phyloP scores from a whole-genome alignment of 2,329 filamentous ascomycete species.

The Cytospora chrysosperma region DNA sequence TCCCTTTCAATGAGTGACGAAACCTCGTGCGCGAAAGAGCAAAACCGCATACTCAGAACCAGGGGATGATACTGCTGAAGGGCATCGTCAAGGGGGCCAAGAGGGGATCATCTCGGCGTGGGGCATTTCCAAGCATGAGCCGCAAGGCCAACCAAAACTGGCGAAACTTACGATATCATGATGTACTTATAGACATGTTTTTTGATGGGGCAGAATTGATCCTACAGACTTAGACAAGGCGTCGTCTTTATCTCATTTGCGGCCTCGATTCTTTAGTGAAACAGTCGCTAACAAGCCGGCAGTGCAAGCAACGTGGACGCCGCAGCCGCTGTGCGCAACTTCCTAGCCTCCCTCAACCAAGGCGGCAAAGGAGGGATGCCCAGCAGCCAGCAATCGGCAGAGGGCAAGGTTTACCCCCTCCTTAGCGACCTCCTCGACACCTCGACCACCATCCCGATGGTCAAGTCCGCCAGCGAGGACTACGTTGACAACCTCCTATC shows the following conservation, averaged over 20 bases:
- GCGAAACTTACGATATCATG: constrained; percentile 17
- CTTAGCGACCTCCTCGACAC: constrained; percentile 83
- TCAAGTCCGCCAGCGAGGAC: constrained; percentile 63
- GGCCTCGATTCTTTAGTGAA: not conserved
- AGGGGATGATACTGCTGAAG: not conserved
- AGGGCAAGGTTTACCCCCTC: constrained; percentile 73
- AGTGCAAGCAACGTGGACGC: constrained; percentile 62
- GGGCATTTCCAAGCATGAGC: constrained; percentile 12
- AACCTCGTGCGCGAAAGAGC: not conserved
- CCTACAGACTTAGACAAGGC: constrained; percentile 7
- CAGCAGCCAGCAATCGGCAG: constrained; percentile 36
- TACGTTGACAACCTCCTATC: constrained; percentile 73
- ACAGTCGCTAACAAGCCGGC: constrained; percentile 30
- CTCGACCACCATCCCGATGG: constrained; percentile 72
- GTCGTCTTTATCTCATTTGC: constrained; percentile 31
- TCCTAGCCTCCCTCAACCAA: constrained; percentile 74
- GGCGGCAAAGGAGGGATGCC: constrained; percentile 45
- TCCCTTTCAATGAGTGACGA: constrained; percentile 26
- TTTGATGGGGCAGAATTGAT: constrained; percentile 22
- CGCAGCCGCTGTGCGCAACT: constrained; percentile 78
- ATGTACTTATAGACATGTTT: constrained; percentile 25
- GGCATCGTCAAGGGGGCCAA: not conserved
- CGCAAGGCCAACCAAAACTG: constrained; percentile 17
- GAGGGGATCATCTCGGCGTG: constrained; percentile 6
- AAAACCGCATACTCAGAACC: not conserved